Percentiles rank a stretch among this genome's conserved stretches.
Evolutionary conservation across 2,329 filamentous ascomycete genomes (phyloP).

Genomic region (Neurospora sp.): DNA sequence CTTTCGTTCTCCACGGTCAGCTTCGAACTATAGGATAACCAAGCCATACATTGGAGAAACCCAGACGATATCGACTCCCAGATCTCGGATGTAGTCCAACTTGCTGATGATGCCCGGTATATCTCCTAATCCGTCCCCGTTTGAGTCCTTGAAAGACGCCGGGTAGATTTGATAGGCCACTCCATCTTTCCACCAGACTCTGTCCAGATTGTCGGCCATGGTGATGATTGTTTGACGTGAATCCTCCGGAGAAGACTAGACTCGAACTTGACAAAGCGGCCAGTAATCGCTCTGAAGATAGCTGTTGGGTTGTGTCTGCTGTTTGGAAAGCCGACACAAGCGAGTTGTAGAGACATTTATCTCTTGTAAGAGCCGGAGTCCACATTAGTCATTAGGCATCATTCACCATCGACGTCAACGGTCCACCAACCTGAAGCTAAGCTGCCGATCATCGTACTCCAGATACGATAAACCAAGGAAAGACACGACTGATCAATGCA

Average conservation of each 20-base stretch:
- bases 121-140: constrained; percentile 43
- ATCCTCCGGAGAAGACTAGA: background rate
- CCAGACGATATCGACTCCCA: constrained; percentile 44
- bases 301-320: background rate
- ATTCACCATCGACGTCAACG: background rate
- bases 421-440: background rate
- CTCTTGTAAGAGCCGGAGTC: background rate
- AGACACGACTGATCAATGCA: background rate
- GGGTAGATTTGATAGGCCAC: constrained; percentile 49
- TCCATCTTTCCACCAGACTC: constrained; percentile 44
- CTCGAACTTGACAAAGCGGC: background rate
- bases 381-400: background rate
- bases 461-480: background rate
- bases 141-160: constrained; percentile 44
- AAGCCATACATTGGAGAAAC: constrained; percentile 22
- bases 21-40: too few species aligned
- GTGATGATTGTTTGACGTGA: background rate
- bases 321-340: background rate
- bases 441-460: background rate
- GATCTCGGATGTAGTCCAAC: constrained; percentile 39
- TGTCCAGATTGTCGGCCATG: constrained; percentile 5
- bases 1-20: background rate
- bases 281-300: background rate
- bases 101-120: constrained; percentile 42
- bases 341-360: background rate